Percentiles rank a stretch among this genome's conserved stretches.
These are phyloP conservation scores for Pseudofabraea citricarpa DNA, from an alignment of 2,329 filamentous ascomycete genomes.

Conservation along the genomic window DNA sequence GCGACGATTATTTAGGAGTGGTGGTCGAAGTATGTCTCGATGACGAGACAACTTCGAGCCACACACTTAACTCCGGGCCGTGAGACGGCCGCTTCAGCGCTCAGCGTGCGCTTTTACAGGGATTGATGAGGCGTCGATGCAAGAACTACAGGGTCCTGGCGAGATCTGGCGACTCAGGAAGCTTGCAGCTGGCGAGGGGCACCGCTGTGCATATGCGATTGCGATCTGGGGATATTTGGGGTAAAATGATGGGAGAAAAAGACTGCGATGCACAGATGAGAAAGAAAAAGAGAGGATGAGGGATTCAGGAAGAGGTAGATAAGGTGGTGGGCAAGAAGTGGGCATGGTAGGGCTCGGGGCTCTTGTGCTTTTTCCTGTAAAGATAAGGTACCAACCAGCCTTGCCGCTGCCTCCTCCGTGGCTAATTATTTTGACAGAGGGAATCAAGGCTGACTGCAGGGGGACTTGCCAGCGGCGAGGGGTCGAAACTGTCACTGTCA, in stretches of 20 bases:
- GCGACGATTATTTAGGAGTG: conserved; percentile 19
- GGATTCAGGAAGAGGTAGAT: neutral
- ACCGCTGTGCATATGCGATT: neutral
- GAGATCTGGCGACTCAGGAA: neutral
- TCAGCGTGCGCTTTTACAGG: neutral
- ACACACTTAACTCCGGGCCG: conserved; percentile 24
- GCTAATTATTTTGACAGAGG: no score
- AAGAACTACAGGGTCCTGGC: neutral
- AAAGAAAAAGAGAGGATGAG: neutral
- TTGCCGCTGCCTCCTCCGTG: no score
- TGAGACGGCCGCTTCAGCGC: conserved; percentile 25
- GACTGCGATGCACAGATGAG: neutral
- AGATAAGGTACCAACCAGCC: no score
- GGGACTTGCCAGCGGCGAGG: no score
- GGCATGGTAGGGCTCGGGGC: no score
- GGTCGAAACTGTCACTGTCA: no score
- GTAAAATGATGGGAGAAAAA: neutral
- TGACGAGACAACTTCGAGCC: conserved; percentile 26
- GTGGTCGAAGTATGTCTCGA: conserved; percentile 31
- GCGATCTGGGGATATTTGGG: neutral
- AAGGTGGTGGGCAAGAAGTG: neutral
- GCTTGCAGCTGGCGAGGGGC: neutral
- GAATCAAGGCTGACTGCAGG: no score
- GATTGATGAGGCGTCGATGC: neutral
- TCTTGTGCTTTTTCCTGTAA: no score